Base-by-base conservation (phyloP, 148 eudicot genomes). In the Heliosperma pusillum region DNA sequence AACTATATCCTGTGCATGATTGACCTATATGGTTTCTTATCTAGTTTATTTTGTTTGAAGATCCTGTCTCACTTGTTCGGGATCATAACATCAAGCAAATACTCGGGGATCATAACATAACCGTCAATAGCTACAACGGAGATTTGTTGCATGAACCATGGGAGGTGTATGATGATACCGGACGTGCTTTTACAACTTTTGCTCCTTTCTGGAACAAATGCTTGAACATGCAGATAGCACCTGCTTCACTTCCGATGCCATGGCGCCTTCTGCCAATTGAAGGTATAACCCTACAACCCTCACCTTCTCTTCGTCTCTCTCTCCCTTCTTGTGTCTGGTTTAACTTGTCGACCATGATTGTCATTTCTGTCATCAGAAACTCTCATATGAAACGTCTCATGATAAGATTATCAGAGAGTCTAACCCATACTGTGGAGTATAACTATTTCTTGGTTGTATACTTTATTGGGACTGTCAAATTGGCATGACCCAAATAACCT, bases 31-130 rank as follows among this genome's bases (percentile, higher is more conserved):
- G 6, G 8, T 36, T 36, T 36, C 42, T 36, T 36, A 36, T 36
- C 42, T 36, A 1, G 42, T 56, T 71, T 2, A 27, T n/a, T 25
- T 58, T 56, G 72, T 50, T 72, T 84, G 70, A 89, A 95, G 99
- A 95, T 88, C 99, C 99, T 66, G 87, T 92, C 77, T 92, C 99
- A 65, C 91, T 95, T 71, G 93, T 89, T 74, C 97, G 99, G 71
- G 99, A 95, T 81, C 99, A 95, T 83, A 75, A 79, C 70, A 80
- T 92, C 77, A 95, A 95, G 83, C 89, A 90, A 79, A 85, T 80
- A 78, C 88, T 95, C 24, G 82, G 80, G 17, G 97, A 92, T 84
- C 82, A 62, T 25, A 86, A 91, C 71, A 76, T 95, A 62, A 56
- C 83, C 24, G 94, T 95, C 65, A 85, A 83, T 75, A 90, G 90